Percentiles rank a stretch among this genome's conserved stretches.
phyloP scores from a whole-genome alignment of 371 early-diverging fungal genomes.

The Lichtheimia hyalospora region DNA sequence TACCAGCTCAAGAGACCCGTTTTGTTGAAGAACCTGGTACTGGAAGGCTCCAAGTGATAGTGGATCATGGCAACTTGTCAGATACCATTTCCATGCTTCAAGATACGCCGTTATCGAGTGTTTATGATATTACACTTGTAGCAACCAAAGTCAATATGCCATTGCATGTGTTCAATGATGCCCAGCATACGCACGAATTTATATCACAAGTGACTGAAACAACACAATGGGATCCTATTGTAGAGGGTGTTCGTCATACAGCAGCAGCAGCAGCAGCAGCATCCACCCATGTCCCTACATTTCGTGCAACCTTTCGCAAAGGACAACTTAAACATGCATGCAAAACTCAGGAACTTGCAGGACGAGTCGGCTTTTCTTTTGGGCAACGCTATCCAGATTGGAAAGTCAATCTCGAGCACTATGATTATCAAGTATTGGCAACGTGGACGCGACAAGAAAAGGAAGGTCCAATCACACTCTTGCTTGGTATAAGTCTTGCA shows the following conservation, averaged over 20 bases:
- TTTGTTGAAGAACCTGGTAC: slow-evolving; percentile 22
- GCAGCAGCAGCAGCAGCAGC: neutral
- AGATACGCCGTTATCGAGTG: slow-evolving; percentile 15
- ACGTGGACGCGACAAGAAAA: slow-evolving; percentile 16
- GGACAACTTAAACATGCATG: slow-evolving; percentile 23
- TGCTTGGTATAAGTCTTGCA: slow-evolving; percentile 29
- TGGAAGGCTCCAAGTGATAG: slow-evolving; percentile 27
- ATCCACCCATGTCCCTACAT: slow-evolving; percentile 8
- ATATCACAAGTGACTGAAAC: slow-evolving; percentile 15
- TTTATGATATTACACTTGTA: slow-evolving; percentile 23
- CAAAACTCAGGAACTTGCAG: slow-evolving; percentile 30
- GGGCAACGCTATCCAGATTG: slow-evolving; percentile 22
- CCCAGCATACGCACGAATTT: slow-evolving; percentile 20
- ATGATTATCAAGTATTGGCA: slow-evolving; percentile 29
- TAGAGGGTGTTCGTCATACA: neutral
- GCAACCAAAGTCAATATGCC: slow-evolving; percentile 24
- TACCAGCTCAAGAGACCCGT: neutral
- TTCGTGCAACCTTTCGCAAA: slow-evolving; percentile 45
- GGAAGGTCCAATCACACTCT: slow-evolving; percentile 10
- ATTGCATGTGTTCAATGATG: slow-evolving; percentile 12
- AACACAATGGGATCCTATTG: slow-evolving; percentile 17
- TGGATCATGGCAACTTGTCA: neutral
- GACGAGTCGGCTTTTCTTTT: slow-evolving; percentile 32
- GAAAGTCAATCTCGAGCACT: slow-evolving; percentile 40
- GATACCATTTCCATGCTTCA: slow-evolving; percentile 9